Evolutionary conservation across 192 early-diverging fungal species (phyloP).

Genomic region (Podila horticola): DNA sequence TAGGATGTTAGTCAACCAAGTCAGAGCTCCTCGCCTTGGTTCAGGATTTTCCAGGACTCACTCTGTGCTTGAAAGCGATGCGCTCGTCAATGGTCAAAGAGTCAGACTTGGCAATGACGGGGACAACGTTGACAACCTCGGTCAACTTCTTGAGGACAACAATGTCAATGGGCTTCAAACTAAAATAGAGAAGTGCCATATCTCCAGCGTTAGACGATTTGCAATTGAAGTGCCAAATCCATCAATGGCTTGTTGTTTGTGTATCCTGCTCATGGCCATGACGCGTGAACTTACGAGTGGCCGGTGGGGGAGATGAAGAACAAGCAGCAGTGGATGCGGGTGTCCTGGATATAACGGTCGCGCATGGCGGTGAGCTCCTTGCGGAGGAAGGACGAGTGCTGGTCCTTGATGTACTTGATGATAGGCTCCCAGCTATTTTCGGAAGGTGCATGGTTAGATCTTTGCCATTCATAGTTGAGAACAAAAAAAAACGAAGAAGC

Average conservation of each 20-base stretch:
- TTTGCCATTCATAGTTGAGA: slow-evolving; percentile 1
- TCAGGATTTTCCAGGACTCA: slow-evolving; percentile 36
- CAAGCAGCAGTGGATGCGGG: slow-evolving; percentile 93
- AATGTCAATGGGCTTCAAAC: slow-evolving; percentile 88
- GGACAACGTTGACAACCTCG: slow-evolving; percentile 87
- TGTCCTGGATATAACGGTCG: slow-evolving; percentile 93
- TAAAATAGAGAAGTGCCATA: slow-evolving; percentile 5
- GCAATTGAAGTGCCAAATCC: background rate
- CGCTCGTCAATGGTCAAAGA: slow-evolving; percentile 88
- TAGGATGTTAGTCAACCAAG: background rate
- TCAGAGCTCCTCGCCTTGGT: background rate
- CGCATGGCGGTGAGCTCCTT: slow-evolving; percentile 91
- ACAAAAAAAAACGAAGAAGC: background rate
- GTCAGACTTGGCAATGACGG: slow-evolving; percentile 92
- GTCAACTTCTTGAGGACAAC: slow-evolving; percentile 86
- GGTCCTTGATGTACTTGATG: slow-evolving; percentile 98
- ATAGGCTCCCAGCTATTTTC: slow-evolving; percentile 91
- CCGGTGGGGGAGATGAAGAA: slow-evolving; percentile 98
- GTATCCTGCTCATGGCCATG: background rate
- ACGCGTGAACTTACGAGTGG: slow-evolving; percentile 75
- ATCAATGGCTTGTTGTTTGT: background rate
- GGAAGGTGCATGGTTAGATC: background rate
- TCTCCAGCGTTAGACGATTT: no score
- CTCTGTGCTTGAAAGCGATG: slow-evolving; percentile 81
- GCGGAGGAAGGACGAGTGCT: slow-evolving; percentile 94